Evolutionary conservation across 2,329 filamentous ascomycete species (phyloP).

Genomic region (Hymenoscyphus albidus): DNA sequence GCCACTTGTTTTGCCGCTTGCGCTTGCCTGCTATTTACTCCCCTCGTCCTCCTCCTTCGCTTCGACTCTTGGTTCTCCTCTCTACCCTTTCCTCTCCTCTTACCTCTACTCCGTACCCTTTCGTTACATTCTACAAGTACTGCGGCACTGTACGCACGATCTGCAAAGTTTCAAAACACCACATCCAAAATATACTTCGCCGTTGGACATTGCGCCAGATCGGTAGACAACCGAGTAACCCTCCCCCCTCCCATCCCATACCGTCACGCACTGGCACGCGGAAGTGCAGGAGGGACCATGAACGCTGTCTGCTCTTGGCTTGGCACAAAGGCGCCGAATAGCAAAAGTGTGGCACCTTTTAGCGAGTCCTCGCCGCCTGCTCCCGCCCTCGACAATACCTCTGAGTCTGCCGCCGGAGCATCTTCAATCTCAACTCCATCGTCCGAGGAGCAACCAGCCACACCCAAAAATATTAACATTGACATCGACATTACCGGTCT

Average conservation of each 20-base stretch:
- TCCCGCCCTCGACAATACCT: no score
- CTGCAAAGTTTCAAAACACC: background rate
- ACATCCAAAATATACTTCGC: background rate
- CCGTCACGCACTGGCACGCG: no score
- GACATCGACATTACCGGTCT: background rate
- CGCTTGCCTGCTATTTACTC: background rate
- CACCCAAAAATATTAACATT: slow-evolving; percentile 9
- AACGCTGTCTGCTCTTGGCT: background rate
- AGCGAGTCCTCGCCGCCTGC: slow-evolving; percentile 8
- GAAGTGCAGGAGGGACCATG: background rate
- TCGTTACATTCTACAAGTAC: background rate
- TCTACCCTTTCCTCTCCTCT: no score
- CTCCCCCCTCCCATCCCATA: background rate
- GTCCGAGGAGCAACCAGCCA: slow-evolving; percentile 12
- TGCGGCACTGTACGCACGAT: background rate
- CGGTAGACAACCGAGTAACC: no score
- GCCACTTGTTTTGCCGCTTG: background rate
- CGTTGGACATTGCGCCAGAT: background rate
- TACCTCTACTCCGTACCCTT: no score
- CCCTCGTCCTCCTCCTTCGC: background rate
- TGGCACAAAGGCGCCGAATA: slow-evolving; percentile 2
- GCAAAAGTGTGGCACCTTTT: slow-evolving; percentile 6
- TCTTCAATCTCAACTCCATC: slow-evolving; percentile 12
- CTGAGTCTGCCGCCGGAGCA: background rate
- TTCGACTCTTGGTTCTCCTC: background rate